Percentiles rank a stretch among this genome's conserved stretches.
Evolutionary conservation across 495 filamentous ascomycete genomes (phyloP).

Genomic region (Aspergillus bertholletiae): DNA sequence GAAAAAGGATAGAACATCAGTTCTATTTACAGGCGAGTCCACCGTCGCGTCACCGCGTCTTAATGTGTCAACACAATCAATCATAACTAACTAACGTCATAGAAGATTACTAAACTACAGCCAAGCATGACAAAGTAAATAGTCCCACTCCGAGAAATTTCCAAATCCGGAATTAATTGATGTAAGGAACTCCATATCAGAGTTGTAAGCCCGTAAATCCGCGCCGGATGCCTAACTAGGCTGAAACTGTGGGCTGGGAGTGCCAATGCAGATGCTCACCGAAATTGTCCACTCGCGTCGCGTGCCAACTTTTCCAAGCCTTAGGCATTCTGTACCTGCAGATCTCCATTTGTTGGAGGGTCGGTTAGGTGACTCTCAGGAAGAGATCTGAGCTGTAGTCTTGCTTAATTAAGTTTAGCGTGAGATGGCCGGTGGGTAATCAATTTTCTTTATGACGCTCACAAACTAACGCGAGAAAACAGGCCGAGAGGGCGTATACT

Average conservation of each 20-base stretch:
- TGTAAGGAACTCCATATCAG: neutral
- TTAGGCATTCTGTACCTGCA: neutral
- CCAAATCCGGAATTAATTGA: neutral
- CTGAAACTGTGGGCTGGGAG: neutral
- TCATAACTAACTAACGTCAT: too few relatives aligned
- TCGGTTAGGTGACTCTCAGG: neutral
- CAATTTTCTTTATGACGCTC: neutral
- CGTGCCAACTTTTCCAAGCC: neutral
- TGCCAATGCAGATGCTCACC: neutral
- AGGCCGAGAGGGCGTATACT: too few relatives aligned
- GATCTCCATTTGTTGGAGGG: neutral
- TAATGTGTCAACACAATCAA: too few relatives aligned
- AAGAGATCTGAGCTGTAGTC: neutral
- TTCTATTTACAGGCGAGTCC: too few relatives aligned
- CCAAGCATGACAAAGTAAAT: neutral
- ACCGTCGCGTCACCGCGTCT: neutral
- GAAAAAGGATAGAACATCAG: neutral
- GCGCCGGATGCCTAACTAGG: neutral
- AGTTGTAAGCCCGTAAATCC: neutral
- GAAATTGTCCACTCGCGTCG: neutral
- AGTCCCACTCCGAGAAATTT: neutral
- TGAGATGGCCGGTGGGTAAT: neutral
- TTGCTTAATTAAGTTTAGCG: neutral
- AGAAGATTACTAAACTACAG: neutral
- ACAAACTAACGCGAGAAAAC: neutral